Evolutionary conservation across 164 flowering plant genomes (phyloP), one percentile per base, ranked within the genome.

Genomic region (Berberis vulgaris): DNA sequence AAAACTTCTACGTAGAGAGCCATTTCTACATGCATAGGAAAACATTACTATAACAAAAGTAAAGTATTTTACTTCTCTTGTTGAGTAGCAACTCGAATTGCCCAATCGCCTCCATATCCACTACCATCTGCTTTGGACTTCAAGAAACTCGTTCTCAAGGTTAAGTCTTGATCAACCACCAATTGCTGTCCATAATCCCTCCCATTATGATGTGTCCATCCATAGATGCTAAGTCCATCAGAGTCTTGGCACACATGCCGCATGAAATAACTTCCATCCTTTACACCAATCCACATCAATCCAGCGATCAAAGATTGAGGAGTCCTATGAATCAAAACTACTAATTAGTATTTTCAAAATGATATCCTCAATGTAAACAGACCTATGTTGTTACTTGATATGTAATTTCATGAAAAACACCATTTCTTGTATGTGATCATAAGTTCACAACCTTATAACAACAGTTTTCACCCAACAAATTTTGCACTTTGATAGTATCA

Each of bases 41-140:
- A 52, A 52, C 10, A 52, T 1, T 7, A 6, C 4, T 39, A 57
- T 1, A 39, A 57, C 12, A 39, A 11, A 5, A 10, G 12, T 8
- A 6, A 2, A 12, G 12, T 10, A 41, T 5, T n/a, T 7, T 84
- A 89, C 96, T 72, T 74, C 40, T 80, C 72, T 46, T 66, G 75
- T 69, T 84, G 79, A 61, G 72, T 81, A 71, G 76, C 82, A 71
- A 85, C 65, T 61, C 80, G 90, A 69, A 91, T 85, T 2, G 94
- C 89, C 99, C 99, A 95, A 61, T 95, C 99, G 60, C 99, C 99
- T 58, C 97, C 99, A 78, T 87, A 91, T 45, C 94, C 97, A 74
- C 93, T 83, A 53, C 84, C 88, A 58, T 65, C 69, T 39, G 59
- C 80, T 66, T 77, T 87, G 42, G 86, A 76, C 74, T 95, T 91